Percentiles rank a stretch among this genome's conserved stretches.
These are phyloP conservation scores for Pythium phragmitis DNA, from an alignment of 352 stramenopile genomes.

Conservation along the genomic window DNA sequence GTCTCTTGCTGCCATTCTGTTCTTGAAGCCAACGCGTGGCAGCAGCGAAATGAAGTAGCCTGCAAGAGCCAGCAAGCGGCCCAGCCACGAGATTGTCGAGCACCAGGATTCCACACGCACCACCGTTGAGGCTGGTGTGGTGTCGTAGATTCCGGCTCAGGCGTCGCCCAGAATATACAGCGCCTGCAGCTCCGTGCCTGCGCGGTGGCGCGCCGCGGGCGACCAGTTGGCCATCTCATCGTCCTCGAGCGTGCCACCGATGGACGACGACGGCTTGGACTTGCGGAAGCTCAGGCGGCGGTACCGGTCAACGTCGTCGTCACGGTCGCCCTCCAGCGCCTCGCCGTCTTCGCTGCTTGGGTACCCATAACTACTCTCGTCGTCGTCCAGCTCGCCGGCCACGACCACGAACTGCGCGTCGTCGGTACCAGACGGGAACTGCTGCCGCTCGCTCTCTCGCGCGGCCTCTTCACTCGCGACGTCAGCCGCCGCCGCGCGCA, in stretches of 20 bases:
- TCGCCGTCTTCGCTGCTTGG: background rate
- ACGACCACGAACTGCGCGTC: no score
- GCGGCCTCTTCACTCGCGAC: constrained; percentile 23
- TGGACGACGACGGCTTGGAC: constrained; percentile 19
- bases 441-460: background rate
- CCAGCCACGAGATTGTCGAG: no score
- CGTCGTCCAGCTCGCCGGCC: background rate
- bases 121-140: no score
- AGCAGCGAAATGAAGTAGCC: no score
- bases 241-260: constrained; percentile 9
- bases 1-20: background rate
- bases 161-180: constrained; percentile 15
- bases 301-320: background rate
- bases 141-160: background rate
- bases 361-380: background rate
- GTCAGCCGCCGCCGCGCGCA: constrained; percentile 16
- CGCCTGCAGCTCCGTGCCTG: background rate
- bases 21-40: no score
- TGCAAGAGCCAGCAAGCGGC: no score
- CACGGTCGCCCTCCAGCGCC: background rate
- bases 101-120: no score
- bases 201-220: constrained; percentile 1
- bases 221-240: constrained; percentile 15
- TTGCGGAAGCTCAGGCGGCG: constrained; percentile 7
- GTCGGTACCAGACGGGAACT: background rate